These are phyloP conservation scores for Zygotorulaspora danielsina DNA, from an alignment of 805 yeast species.

Conservation along the genomic window DNA sequence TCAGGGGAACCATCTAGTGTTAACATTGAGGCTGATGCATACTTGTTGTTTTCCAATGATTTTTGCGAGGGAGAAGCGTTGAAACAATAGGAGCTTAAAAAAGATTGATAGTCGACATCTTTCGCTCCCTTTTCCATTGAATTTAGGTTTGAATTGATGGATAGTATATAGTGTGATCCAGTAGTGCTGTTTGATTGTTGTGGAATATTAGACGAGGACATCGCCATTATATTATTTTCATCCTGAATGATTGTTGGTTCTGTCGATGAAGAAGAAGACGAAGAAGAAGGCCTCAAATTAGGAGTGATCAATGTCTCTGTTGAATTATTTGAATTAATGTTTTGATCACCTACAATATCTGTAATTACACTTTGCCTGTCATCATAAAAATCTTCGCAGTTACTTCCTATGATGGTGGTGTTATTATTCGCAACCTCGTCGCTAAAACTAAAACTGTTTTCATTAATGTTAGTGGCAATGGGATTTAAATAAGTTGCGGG, in stretches of 20 bases:
- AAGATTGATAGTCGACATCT: conserved; percentile 26
- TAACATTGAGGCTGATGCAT: neutral
- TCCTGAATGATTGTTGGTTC: neutral
- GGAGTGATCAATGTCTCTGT: conserved; percentile 22
- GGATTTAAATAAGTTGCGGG: conserved; percentile 3
- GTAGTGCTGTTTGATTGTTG: neutral
- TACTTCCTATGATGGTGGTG: neutral
- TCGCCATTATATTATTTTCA: neutral
- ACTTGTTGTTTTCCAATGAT: neutral
- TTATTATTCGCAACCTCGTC: neutral
- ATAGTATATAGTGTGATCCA: neutral
- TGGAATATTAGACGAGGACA: neutral
- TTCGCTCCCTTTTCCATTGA: conserved; percentile 4
- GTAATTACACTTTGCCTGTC: conserved; percentile 23
- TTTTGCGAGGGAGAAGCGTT: conserved; percentile 15
- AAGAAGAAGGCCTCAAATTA: conserved; percentile 9
- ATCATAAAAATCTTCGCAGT: conserved; percentile 13
- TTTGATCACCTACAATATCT: conserved; percentile 19
- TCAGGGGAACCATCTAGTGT: neutral
- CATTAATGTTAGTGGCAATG: neutral
- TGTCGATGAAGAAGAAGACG: conserved; percentile 8
- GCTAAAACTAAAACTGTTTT: neutral
- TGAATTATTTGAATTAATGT: conserved; percentile 12
- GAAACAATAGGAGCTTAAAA: conserved; percentile 29
- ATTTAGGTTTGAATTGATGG: neutral